Percentiles rank a stretch among this genome's conserved stretches.
Conservation (phyloP, 345 rosid genomes). For the Aegle marmelos region DNA sequence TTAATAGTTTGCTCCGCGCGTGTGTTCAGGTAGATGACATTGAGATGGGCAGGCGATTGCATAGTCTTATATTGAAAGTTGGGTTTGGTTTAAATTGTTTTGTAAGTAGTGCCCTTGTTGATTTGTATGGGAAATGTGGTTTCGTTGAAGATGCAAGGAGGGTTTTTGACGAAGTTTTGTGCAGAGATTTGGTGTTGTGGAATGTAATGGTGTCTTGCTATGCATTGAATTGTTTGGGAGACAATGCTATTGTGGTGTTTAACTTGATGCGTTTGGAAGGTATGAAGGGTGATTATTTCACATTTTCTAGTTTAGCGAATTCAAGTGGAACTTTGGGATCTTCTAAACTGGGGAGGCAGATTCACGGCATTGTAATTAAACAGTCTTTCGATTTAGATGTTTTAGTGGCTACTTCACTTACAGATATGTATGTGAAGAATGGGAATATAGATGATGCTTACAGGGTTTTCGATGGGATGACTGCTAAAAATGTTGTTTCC, state of each 20-base stretch:
- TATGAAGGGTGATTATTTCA: constrained; percentile 46
- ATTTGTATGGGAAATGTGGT: constrained; percentile 71
- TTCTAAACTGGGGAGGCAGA: constrained; percentile 44
- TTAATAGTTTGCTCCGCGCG: constrained; percentile 49
- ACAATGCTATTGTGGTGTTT: constrained; percentile 43
- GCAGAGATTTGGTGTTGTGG: constrained; percentile 59
- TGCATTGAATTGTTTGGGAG: constrained; percentile 39
- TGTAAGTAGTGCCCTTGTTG: constrained; percentile 45
- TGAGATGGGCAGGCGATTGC: constrained; percentile 47
- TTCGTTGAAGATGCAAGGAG: constrained; percentile 37
- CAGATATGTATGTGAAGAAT: constrained; percentile 57
- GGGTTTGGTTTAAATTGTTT: constrained; percentile 44
- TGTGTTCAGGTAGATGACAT: constrained; percentile 37
- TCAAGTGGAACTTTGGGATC: constrained; percentile 34
- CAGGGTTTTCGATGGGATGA: constrained; percentile 52
- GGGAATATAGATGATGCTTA: constrained; percentile 38
- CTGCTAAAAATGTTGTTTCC: constrained; percentile 50
- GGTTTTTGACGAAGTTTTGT: constrained; percentile 39
- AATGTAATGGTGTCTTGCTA: constrained; percentile 59
- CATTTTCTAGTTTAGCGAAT: constrained; percentile 58
- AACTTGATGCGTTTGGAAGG: constrained; percentile 42
- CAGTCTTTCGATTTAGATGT: constrained; percentile 44
- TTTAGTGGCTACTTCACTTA: constrained; percentile 55
- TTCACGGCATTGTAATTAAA: constrained; percentile 48
- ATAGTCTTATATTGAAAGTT: constrained; percentile 46